These are phyloP conservation scores for Aspergillus clavatus DNA, from an alignment of 2,329 filamentous ascomycete species.

Conservation along the genomic window DNA sequence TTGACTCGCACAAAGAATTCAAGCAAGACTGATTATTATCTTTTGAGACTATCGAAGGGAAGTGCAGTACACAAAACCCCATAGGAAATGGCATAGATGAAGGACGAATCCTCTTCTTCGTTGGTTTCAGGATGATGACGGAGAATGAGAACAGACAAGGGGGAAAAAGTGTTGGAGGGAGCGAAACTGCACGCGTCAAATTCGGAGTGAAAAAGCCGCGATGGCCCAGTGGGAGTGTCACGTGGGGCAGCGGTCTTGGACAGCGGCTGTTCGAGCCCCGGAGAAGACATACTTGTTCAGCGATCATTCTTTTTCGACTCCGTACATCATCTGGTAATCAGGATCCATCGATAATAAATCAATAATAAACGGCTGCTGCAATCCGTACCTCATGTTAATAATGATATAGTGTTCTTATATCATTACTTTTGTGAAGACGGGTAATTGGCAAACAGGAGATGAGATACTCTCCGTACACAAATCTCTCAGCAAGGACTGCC, in stretches of 20 bases:
- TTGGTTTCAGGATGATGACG: not conserved
- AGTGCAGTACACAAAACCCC: not conserved
- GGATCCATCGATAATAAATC: no score
- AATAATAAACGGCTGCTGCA: no score
- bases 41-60: not conserved
- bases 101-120: not conserved
- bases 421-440: no score
- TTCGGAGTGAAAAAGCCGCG: conserved; percentile 2
- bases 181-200: conserved; percentile 1
- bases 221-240: conserved; percentile 16
- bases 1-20: no score
- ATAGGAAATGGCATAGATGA: not conserved
- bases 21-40: no score
- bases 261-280: conserved; percentile 12
- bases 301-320: not conserved
- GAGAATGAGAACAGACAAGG: not conserved
- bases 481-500: no score
- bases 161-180: not conserved
- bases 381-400: no score
- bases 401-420: no score
- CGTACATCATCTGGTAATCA: no score
- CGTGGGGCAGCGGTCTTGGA: not conserved
- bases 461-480: no score
- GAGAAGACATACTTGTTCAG: not conserved
- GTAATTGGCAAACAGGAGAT: no score